Evolutionary conservation across 2,329 filamentous ascomycete species (phyloP).

Genomic region (Parafenestella ontariensis): DNA sequence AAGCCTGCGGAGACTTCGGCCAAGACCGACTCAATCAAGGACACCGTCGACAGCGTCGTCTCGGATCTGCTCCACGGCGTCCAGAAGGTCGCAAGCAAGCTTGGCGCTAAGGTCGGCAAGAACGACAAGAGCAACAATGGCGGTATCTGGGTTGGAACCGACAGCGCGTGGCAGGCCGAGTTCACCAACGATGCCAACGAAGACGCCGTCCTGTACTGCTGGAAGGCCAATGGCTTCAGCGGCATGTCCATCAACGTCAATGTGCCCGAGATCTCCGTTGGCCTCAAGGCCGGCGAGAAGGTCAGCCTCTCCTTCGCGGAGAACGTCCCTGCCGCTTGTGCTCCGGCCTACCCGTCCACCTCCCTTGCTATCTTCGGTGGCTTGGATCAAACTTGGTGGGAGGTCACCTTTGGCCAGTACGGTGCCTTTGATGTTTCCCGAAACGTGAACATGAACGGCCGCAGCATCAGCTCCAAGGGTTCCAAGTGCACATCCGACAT

Average conservation of each 20-base stretch:
- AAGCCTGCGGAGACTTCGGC: slow-evolving; percentile 12
- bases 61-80: slow-evolving; percentile 28
- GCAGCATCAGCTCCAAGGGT: slow-evolving; percentile 48
- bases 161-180: slow-evolving; percentile 43
- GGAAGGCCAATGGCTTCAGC: slow-evolving; percentile 42
- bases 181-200: slow-evolving; percentile 46
- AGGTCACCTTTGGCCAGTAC: slow-evolving; percentile 50
- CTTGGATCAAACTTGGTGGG: slow-evolving; percentile 55
- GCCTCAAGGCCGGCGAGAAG: slow-evolving; percentile 46
- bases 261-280: slow-evolving; percentile 48
- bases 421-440: slow-evolving; percentile 55
- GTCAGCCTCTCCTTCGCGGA: slow-evolving; percentile 50
- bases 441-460: slow-evolving; percentile 55
- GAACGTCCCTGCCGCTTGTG: slow-evolving; percentile 51
- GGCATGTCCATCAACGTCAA: slow-evolving; percentile 48
- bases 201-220: slow-evolving; percentile 46
- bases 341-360: slow-evolving; percentile 47
- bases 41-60: slow-evolving; percentile 20
- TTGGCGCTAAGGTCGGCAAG: slow-evolving; percentile 34
- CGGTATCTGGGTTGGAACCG: slow-evolving; percentile 46
- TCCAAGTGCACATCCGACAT: slow-evolving; percentile 53
- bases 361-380: slow-evolving; percentile 47
- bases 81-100: slow-evolving; percentile 22
- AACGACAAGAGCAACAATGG: slow-evolving; percentile 40
- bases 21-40: slow-evolving; percentile 6